Evolutionary conservation across 352 stramenopile genomes (phyloP).

Genomic region (Phytophthora pistaciae): DNA sequence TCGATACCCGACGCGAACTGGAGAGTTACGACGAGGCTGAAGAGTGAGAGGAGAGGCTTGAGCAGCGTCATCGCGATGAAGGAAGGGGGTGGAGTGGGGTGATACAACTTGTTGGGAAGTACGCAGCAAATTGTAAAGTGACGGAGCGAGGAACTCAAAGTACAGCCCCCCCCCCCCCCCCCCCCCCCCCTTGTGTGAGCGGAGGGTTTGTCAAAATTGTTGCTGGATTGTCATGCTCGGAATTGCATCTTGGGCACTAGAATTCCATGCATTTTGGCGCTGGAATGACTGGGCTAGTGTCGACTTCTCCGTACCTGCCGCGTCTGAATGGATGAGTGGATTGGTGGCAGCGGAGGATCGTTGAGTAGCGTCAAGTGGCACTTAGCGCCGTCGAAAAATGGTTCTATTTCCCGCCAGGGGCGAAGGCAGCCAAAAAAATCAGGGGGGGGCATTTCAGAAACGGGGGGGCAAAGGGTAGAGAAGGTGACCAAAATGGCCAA

Average conservation of each 20-base stretch:
- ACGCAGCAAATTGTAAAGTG: constrained; percentile 40
- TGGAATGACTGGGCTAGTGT: constrained; percentile 9
- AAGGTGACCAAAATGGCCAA: no score
- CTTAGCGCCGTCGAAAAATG: constrained; percentile 13
- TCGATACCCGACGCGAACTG: constrained; percentile 17
- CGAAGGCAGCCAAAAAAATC: no score
- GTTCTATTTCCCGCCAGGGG: constrained; percentile 20
- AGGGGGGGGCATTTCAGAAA: no score
- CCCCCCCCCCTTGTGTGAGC: constrained; percentile 9
- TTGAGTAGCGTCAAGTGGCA: constrained; percentile 7
- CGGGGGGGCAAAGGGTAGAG: no score
- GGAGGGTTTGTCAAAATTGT: constrained; percentile 18
- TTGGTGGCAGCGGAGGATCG: constrained; percentile 5
- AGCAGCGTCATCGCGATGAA: constrained; percentile 14
- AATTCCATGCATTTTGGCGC: constrained; percentile 18
- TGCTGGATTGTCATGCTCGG: constrained; percentile 22
- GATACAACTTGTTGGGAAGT: constrained; percentile 14
- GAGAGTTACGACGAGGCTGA: constrained; percentile 21
- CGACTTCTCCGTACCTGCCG: no score
- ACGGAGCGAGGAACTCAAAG: neutral
- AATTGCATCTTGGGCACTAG: constrained; percentile 8
- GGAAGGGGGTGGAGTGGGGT: neutral
- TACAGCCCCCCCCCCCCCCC: no score
- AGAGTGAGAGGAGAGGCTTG: constrained; percentile 14
- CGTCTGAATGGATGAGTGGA: no score